These are phyloP conservation scores for Aspergillus ochraceoroseus DNA, from an alignment of 2,329 filamentous ascomycete species.

Conservation along the genomic window DNA sequence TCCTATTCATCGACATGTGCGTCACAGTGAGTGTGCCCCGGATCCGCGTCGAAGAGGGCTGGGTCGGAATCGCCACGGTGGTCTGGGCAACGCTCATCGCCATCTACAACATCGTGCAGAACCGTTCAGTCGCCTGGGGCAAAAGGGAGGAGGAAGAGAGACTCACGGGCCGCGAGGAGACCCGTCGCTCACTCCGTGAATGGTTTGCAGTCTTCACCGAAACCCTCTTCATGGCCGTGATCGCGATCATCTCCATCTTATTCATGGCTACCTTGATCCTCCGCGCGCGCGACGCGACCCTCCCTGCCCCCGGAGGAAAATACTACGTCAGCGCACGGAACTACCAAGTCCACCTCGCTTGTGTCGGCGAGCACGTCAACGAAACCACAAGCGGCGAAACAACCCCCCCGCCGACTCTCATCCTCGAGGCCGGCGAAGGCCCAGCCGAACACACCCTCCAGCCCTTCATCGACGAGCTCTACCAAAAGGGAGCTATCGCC, in stretches of 20 bases:
- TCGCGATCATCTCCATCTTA: slow-evolving; percentile 65
- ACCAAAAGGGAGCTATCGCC: slow-evolving; percentile 73
- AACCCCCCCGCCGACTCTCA: slow-evolving; percentile 71
- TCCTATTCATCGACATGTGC: slow-evolving; percentile 70
- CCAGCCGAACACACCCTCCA: slow-evolving; percentile 76
- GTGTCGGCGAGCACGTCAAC: slow-evolving; percentile 64
- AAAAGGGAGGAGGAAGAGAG: slow-evolving; percentile 91
- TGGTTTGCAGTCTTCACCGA: slow-evolving; percentile 77
- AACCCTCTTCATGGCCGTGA: slow-evolving; percentile 64
- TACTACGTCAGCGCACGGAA: slow-evolving; percentile 78
- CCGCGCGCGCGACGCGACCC: slow-evolving; percentile 70
- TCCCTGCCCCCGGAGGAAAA: slow-evolving; percentile 66
- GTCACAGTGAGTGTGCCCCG: slow-evolving; percentile 70
- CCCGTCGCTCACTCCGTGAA: slow-evolving; percentile 71
- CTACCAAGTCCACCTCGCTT: slow-evolving; percentile 82
- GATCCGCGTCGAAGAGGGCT: slow-evolving; percentile 77
- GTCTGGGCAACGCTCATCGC: slow-evolving; percentile 77
- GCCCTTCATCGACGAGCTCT: slow-evolving; percentile 69
- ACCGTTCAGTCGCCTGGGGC: slow-evolving; percentile 81
- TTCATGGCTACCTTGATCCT: slow-evolving; percentile 76
- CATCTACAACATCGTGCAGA: slow-evolving; percentile 71
- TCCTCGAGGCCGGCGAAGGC: slow-evolving; percentile 77
- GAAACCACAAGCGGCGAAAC: slow-evolving; percentile 44
- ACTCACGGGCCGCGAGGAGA: slow-evolving; percentile 82
- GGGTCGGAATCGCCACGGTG: slow-evolving; percentile 82